These are phyloP conservation scores for Metarhizium humberi DNA, from an alignment of 2,329 filamentous ascomycete genomes.

Conservation along the genomic window DNA sequence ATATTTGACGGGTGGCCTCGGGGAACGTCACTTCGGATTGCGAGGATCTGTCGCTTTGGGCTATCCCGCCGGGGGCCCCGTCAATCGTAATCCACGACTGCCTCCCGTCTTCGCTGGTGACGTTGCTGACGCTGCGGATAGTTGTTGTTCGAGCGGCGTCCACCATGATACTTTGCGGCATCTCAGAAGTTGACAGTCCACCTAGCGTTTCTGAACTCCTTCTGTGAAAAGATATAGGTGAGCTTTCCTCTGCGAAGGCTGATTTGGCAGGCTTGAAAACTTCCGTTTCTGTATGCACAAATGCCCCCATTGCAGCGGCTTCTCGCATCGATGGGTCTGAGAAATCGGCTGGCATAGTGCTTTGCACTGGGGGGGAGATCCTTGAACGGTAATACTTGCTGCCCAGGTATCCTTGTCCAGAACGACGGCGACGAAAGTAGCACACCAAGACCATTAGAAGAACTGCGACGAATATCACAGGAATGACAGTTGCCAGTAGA, in stretches of 20 bases:
- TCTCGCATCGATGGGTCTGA: slow-evolving; percentile 16
- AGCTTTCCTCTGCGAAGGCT: slow-evolving; percentile 16
- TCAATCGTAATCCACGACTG: slow-evolving; percentile 28
- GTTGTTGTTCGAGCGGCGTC: slow-evolving; percentile 14
- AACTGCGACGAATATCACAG: slow-evolving; percentile 26
- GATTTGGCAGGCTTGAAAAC: slow-evolving; percentile 11
- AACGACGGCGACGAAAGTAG: slow-evolving; percentile 22
- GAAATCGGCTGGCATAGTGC: slow-evolving; percentile 18
- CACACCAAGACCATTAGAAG: slow-evolving; percentile 24
- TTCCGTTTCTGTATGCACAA: slow-evolving; percentile 8
- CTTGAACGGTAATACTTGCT: slow-evolving; percentile 20
- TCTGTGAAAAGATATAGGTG: slow-evolving; percentile 13
- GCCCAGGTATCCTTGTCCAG: slow-evolving; percentile 17
- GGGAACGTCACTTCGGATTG: slow-evolving; percentile 18
- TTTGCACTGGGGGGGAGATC: slow-evolving; percentile 21
- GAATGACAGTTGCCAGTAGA: slow-evolving; percentile 34
- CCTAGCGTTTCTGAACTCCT: slow-evolving; percentile 19
- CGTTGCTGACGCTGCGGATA: slow-evolving; percentile 12
- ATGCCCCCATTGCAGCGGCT: slow-evolving; percentile 8
- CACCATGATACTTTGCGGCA: slow-evolving; percentile 15
- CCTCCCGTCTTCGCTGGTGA: slow-evolving; percentile 16
- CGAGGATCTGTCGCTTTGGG: slow-evolving; percentile 16
- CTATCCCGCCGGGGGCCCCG: slow-evolving; percentile 12
- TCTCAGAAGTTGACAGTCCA: slow-evolving; percentile 11
- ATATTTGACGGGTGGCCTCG: slow-evolving; percentile 21